These are phyloP conservation scores for Ambrosiella cleistominuta DNA, from an alignment of 2,329 filamentous ascomycete species.

Conservation along the genomic window DNA sequence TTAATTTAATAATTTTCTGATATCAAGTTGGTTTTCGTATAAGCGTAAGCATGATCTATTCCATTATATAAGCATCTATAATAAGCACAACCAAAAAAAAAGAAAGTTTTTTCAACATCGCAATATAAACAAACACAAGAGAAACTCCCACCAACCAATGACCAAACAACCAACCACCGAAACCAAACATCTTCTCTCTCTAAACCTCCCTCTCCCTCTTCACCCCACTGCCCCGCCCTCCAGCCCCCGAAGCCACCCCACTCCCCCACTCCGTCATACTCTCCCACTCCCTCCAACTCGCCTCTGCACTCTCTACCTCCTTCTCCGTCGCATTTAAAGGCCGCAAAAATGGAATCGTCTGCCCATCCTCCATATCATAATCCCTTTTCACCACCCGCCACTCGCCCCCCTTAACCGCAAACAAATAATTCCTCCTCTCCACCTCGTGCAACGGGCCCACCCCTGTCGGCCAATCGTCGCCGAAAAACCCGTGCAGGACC, in stretches of 20 bases:
- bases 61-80: neutral
- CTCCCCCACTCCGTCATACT: slow-evolving; percentile 85
- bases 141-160: too few relatives aligned
- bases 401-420: slow-evolving; percentile 79
- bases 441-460: slow-evolving; percentile 71
- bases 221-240: slow-evolving; percentile 22
- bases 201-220: slow-evolving; percentile 9
- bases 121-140: neutral
- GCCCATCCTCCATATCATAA: slow-evolving; percentile 73
- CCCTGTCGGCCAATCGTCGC: slow-evolving; percentile 74
- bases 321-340: slow-evolving; percentile 62
- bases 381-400: slow-evolving; percentile 80
- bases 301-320: slow-evolving; percentile 70
- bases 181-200: neutral
- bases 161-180: too few relatives aligned
- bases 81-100: neutral
- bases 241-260: slow-evolving; percentile 62
- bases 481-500: slow-evolving; percentile 90
- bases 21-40: neutral
- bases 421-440: slow-evolving; percentile 85
- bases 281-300: slow-evolving; percentile 83
- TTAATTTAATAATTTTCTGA: too few relatives aligned
- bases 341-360: slow-evolving; percentile 72
- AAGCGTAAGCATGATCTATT: neutral
- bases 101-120: neutral